phyloP scores from a whole-genome alignment of 805 yeast species.

The Candida sonorensis region DNA sequence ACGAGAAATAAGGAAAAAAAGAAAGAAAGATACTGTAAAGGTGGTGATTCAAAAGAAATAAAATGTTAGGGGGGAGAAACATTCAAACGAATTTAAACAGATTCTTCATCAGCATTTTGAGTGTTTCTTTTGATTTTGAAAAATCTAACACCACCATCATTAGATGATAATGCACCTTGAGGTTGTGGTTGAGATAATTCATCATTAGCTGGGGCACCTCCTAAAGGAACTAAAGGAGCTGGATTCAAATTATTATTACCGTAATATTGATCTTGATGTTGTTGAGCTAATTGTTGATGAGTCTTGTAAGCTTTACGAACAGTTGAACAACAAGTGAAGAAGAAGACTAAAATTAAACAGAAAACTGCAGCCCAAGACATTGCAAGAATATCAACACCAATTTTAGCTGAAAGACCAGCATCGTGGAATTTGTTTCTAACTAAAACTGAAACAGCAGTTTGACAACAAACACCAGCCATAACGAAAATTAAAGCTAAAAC shows the following conservation, averaged over 20 bases:
- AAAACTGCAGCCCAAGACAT: constrained; percentile 67
- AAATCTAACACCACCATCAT: constrained; percentile 63
- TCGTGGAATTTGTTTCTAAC: constrained; percentile 62
- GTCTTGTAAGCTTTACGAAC: constrained; percentile 43
- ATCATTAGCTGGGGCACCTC: constrained; percentile 13
- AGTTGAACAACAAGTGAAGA: constrained; percentile 45
- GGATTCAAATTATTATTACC: too few relatives aligned
- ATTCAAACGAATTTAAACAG: constrained; percentile 8
- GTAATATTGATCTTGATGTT: constrained; percentile 15
- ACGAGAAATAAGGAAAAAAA: neutral
- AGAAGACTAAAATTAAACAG: constrained; percentile 40
- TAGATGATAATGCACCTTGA: constrained; percentile 22
- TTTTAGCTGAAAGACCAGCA: constrained; percentile 35
- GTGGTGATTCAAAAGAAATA: too few relatives aligned
- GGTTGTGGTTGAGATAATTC: constrained; percentile 12
- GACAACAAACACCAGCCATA: constrained; percentile 58
- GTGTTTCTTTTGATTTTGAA: constrained; percentile 62
- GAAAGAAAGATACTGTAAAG: neutral
- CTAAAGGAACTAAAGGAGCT: constrained; percentile 22
- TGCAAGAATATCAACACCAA: constrained; percentile 57
- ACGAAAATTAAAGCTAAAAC: constrained; percentile 45
- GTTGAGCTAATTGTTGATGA: constrained; percentile 25
- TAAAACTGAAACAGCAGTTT: constrained; percentile 73
- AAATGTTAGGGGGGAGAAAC: neutral
- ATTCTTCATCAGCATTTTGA: constrained; percentile 35